Conservation (phyloP, 208 protist species). For the Crithidia sp. region DNA sequence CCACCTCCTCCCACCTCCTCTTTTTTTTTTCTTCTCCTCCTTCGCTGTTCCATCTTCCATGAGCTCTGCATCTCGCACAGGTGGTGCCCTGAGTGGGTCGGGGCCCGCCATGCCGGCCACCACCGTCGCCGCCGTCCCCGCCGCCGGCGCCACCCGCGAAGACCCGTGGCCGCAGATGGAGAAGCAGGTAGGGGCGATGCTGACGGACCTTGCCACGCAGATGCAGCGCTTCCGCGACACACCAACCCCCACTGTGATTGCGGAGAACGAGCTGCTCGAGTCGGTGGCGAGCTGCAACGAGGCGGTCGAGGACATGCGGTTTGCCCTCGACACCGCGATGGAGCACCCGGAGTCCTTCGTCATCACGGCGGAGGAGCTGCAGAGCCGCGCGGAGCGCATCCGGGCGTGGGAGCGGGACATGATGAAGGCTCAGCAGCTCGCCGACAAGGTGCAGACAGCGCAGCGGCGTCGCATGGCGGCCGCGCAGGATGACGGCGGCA, state of each 20-base stretch:
- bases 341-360: constrained; percentile 82
- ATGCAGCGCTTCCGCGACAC: constrained; percentile 59
- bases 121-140: neutral
- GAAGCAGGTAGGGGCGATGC: constrained; percentile 72
- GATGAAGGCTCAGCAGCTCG: constrained; percentile 62
- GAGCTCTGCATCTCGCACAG: neutral
- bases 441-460: constrained; percentile 49
- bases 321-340: constrained; percentile 74
- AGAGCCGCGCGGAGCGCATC: constrained; percentile 65
- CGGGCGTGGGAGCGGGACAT: constrained; percentile 80
- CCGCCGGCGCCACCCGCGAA: constrained; percentile 37
- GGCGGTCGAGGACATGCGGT: constrained; percentile 81
- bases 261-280: constrained; percentile 75
- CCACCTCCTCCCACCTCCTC: neutral
- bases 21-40: constrained; percentile 5
- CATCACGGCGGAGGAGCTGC: constrained; percentile 75
- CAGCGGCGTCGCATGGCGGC: constrained; percentile 45
- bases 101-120: constrained; percentile 4
- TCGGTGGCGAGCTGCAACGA: constrained; percentile 63
- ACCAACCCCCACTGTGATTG: constrained; percentile 60
- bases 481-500: constrained; percentile 24
- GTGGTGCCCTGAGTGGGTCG: neutral
- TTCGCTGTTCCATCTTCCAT: neutral
- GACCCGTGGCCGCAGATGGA: constrained; percentile 88
- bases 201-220: constrained; percentile 66